phyloP scores from a whole-genome alignment of 2,329 filamentous ascomycete genomes.

The Nigrospora osmanthi region DNA sequence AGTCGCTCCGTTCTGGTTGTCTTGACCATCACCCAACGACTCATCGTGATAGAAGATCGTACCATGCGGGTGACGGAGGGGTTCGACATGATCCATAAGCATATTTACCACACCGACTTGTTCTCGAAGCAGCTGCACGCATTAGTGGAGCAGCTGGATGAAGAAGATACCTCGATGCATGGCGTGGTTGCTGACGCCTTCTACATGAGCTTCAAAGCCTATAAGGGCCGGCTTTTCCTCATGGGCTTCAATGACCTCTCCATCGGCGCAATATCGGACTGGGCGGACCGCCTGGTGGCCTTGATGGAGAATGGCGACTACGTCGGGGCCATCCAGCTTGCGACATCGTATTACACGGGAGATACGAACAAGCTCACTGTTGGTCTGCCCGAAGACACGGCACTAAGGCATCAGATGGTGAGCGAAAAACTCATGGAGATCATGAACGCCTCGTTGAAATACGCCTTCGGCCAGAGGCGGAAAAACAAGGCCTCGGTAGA shows the following conservation, averaged over 20 bases:
- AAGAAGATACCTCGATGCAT: slow-evolving; percentile 83
- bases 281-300: slow-evolving; percentile 88
- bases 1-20: slow-evolving; percentile 87
- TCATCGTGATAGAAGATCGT: slow-evolving; percentile 87
- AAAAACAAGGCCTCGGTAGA: slow-evolving; percentile 36
- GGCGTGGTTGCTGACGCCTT: slow-evolving; percentile 96
- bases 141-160: slow-evolving; percentile 81
- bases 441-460: slow-evolving; percentile 84
- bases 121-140: slow-evolving; percentile 82
- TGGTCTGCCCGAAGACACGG: slow-evolving; percentile 78
- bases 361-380: slow-evolving; percentile 91
- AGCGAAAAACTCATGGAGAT: slow-evolving; percentile 87
- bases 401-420: slow-evolving; percentile 70
- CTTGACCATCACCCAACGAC: slow-evolving; percentile 85
- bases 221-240: slow-evolving; percentile 88
- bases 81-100: slow-evolving; percentile 84
- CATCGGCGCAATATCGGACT: slow-evolving; percentile 88
- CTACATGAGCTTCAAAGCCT: slow-evolving; percentile 93
- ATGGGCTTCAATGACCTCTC: slow-evolving; percentile 91
- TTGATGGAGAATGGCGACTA: slow-evolving; percentile 98
- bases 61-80: slow-evolving; percentile 88
- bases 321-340: slow-evolving; percentile 81
- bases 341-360: slow-evolving; percentile 86
- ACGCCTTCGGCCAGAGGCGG: slow-evolving; percentile 67
- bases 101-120: slow-evolving; percentile 85